Percentiles rank a stretch among this genome's conserved stretches.
These are phyloP conservation scores for Neonectria neomacrospora DNA, from an alignment of 2,329 filamentous ascomycete genomes.

Conservation along the genomic window DNA sequence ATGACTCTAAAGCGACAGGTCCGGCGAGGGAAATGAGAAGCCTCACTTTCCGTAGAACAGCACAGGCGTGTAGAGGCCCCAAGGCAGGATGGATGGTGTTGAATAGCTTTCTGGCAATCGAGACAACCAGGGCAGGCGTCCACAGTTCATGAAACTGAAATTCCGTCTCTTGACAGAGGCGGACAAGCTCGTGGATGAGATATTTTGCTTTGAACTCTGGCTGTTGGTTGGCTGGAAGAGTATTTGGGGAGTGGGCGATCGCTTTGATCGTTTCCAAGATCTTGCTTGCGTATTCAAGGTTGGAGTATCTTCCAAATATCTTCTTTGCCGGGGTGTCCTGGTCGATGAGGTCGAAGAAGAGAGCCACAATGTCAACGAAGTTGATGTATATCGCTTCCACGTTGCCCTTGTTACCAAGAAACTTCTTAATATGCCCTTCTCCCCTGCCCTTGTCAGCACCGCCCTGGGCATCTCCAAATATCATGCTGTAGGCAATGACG, in stretches of 20 bases:
- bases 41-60: slow-evolving; percentile 85
- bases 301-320: slow-evolving; percentile 68
- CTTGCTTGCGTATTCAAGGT: slow-evolving; percentile 69
- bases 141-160: slow-evolving; percentile 75
- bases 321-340: slow-evolving; percentile 80
- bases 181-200: slow-evolving; percentile 78
- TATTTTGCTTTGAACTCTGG: slow-evolving; percentile 85
- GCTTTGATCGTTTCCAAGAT: slow-evolving; percentile 76
- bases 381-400: slow-evolving; percentile 71
- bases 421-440: slow-evolving; percentile 74
- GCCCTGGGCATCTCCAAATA: slow-evolving; percentile 58
- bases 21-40: slow-evolving; percentile 84
- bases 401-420: slow-evolving; percentile 75
- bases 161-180: slow-evolving; percentile 79
- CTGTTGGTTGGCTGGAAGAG: slow-evolving; percentile 82
- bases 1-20: slow-evolving; percentile 75
- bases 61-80: slow-evolving; percentile 87
- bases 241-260: slow-evolving; percentile 72
- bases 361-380: slow-evolving; percentile 80
- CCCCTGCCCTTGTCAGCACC: slow-evolving; percentile 60
- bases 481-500: slow-evolving; percentile 84
- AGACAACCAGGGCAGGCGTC: slow-evolving; percentile 79
- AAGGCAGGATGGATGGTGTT: slow-evolving; percentile 84
- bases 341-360: slow-evolving; percentile 80
- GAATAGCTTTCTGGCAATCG: slow-evolving; percentile 80